Conservation (phyloP, 2,329 filamentous ascomycete genomes). For the Teratosphaeria viscida region DNA sequence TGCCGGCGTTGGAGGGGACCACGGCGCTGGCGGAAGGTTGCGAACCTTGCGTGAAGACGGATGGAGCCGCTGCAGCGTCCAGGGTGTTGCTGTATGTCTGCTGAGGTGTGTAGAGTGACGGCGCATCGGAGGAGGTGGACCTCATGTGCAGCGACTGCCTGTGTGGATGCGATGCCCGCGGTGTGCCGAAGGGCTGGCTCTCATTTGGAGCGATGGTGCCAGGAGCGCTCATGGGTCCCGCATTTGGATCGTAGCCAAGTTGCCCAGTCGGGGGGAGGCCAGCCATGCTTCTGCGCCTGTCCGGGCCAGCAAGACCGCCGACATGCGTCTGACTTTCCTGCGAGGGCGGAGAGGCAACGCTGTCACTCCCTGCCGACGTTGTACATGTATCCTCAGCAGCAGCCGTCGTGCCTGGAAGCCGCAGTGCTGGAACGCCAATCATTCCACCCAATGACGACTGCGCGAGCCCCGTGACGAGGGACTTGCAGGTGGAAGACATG, state of each 20-base stretch:
- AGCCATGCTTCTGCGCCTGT: background rate
- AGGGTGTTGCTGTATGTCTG: conserved; percentile 39
- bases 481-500: background rate
- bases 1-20: conserved; percentile 14
- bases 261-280: background rate
- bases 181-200: conserved; percentile 6
- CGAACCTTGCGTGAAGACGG: conserved; percentile 31
- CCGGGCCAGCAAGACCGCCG: background rate
- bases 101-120: conserved; percentile 17
- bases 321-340: background rate
- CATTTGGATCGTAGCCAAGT: background rate
- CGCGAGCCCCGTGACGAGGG: background rate
- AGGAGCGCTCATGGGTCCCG: conserved; percentile 12
- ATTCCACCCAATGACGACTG: background rate
- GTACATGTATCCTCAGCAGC: background rate
- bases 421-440: background rate
- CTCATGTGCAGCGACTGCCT: conserved; percentile 9
- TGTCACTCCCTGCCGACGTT: background rate
- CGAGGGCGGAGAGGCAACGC: background rate
- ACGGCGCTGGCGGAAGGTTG: conserved; percentile 6
- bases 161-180: conserved; percentile 7
- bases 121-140: conserved; percentile 6
- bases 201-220: background rate
- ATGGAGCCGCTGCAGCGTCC: conserved; percentile 38
- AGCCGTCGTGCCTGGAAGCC: background rate